These are phyloP conservation scores for Xanthoceras sorbifolium DNA, from an alignment of 345 rosid genomes.

Conservation along the genomic window DNA sequence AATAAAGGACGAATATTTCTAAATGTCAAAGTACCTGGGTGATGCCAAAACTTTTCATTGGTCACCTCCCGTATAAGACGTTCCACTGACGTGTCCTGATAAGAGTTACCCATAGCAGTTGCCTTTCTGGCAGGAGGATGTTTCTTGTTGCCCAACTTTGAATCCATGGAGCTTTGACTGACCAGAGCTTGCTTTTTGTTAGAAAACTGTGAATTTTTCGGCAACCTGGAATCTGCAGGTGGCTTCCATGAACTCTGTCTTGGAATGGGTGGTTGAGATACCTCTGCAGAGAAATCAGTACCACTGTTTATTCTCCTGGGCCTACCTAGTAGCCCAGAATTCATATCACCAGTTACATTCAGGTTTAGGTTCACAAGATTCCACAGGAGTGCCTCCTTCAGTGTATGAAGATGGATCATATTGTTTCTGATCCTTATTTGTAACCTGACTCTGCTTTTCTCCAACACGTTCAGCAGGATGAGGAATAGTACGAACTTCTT, in stretches of 20 bases:
- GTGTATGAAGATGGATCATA: slow-evolving; percentile 43
- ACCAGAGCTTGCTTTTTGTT: slow-evolving; percentile 52
- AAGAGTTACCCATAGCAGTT: slow-evolving; percentile 38
- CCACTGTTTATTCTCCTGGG: slow-evolving; percentile 64
- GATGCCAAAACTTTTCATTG: slow-evolving; percentile 91
- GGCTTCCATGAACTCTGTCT: slow-evolving; percentile 90
- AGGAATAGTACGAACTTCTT: slow-evolving; percentile 62
- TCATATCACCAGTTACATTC: slow-evolving; percentile 74
- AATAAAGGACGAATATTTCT: slow-evolving; percentile 5
- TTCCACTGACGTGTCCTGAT: slow-evolving; percentile 99
- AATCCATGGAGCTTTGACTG: slow-evolving; percentile 68
- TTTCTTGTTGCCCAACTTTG: slow-evolving; percentile 74
- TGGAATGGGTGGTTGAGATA: slow-evolving; percentile 47
- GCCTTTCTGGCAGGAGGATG: slow-evolving; percentile 62
- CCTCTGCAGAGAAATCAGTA: slow-evolving; percentile 57
- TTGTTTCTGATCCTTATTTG: slow-evolving; percentile 63
- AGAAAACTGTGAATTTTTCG: slow-evolving; percentile 51
- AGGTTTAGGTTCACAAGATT: slow-evolving; percentile 52
- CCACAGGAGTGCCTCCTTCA: slow-evolving; percentile 54
- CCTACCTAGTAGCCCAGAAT: slow-evolving; percentile 49
- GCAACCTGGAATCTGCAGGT: slow-evolving; percentile 56
- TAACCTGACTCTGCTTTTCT: slow-evolving; percentile 47
- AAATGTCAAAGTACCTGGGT: slow-evolving; percentile 52
- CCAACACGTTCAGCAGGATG: slow-evolving; percentile 52
- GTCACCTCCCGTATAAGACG: slow-evolving; percentile 98